phyloP scores from a whole-genome alignment of 768 basidiomycete genomes.

The Hypsizygus marmoreus region DNA sequence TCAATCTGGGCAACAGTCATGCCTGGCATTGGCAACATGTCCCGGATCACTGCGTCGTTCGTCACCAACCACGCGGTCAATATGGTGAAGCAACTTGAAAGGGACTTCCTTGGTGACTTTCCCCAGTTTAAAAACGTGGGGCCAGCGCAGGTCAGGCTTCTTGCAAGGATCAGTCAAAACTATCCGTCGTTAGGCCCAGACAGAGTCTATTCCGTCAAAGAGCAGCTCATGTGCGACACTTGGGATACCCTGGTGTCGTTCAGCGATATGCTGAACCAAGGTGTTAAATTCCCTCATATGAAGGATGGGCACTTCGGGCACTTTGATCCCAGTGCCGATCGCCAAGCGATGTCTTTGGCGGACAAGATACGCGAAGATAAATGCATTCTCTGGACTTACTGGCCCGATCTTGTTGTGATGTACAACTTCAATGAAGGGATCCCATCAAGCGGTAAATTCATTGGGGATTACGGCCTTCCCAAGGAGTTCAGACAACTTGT shows the following conservation, averaged over 20 bases:
- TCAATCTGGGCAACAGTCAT: slow-evolving; percentile 5
- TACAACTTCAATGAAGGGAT: background rate
- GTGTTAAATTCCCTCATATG: background rate
- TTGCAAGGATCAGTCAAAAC: background rate
- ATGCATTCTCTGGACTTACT: slow-evolving; percentile 5
- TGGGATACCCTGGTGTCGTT: background rate
- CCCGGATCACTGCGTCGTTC: slow-evolving; percentile 5
- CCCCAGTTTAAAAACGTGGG: slow-evolving; percentile 4
- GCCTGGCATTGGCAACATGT: slow-evolving; percentile 3
- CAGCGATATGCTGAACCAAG: background rate
- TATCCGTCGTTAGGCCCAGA: background rate
- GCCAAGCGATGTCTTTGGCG: background rate
- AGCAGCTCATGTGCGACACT: slow-evolving; percentile 6
- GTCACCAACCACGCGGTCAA: slow-evolving; percentile 10
- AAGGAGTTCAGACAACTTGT: slow-evolving; percentile 2
- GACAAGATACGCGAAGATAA: slow-evolving; percentile 1
- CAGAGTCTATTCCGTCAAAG: background rate
- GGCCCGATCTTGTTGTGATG: slow-evolving; percentile 5
- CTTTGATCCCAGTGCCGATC: background rate
- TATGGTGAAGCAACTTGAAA: slow-evolving; percentile 7
- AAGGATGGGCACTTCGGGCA: slow-evolving; percentile 4
- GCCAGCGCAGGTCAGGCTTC: slow-evolving; percentile 1
- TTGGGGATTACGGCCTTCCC: slow-evolving; percentile 5
- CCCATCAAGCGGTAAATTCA: background rate
- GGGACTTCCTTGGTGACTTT: slow-evolving; percentile 5